Base-by-base conservation (phyloP, 1,139 yeast genomes). In the Geotrichum cucujoidarum region DNA sequence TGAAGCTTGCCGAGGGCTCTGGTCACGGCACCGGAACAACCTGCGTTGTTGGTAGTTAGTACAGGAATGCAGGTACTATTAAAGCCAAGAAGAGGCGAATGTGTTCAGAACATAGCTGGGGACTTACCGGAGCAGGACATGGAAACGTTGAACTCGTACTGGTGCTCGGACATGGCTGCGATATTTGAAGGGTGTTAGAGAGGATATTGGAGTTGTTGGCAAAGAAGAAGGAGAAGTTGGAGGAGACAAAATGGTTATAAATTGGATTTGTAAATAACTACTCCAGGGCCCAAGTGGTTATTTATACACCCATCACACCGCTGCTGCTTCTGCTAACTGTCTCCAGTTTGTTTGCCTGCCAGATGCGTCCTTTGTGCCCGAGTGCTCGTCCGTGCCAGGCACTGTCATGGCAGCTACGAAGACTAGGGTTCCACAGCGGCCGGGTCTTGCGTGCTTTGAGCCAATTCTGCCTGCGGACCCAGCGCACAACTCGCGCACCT, bases 1-100 rank as follows among this genome's bases (percentile, higher is more conserved):
- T 81, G 83, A 40, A 87, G 73, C 60, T 76, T 80, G 48, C 73
- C 75, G 51, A 92, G 75, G 0, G 81, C 97, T 60, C 89, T 78
- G 65, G 81, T 79, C 46, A 92, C 86, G 10, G 98, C 97, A 50
- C 77, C 80, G 17, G 95, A 84, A 69, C 98, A 92, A 27, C 97
- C 86, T 61, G 27, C 6, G 10, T 24, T 6, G 27, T 24, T 24
- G 10, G 27, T 24, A 24, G 10, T 6, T 24, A 6, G 10, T 24
- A 37, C 2, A 37, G 21, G 33, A 21, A 38, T 5, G 18, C 27
- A 33, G n/a, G 31, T 18, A 25, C 1, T 22, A 16, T 13, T 6
- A 31, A 44, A 6, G 13, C 8, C 6, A 4, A 29, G 10, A 20
- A 20, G 8, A 40, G 24, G 29, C 11, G 5, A 17, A 25, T 31